Percentiles rank a stretch among this genome's conserved stretches.
Conservation (phyloP, 1,139 yeast species). For the Blastobotrys persicus region DNA sequence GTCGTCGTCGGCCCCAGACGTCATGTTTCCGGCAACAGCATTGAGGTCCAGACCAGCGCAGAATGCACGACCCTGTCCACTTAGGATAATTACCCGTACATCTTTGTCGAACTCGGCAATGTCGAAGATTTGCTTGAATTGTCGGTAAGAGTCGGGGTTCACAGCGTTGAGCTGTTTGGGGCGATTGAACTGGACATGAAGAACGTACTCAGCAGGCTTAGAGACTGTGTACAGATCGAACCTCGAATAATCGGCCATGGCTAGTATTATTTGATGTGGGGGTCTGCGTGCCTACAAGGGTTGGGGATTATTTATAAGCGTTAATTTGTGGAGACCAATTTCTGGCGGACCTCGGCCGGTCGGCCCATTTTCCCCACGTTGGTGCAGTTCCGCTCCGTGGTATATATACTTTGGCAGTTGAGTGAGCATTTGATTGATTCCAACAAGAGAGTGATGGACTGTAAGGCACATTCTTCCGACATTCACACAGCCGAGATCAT, state of each 20-base stretch:
- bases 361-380: background rate
- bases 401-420: background rate
- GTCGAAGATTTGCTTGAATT: slow-evolving; percentile 51
- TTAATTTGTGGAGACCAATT: background rate
- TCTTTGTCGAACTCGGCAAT: slow-evolving; percentile 46
- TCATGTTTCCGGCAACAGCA: slow-evolving; percentile 19
- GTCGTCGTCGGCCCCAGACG: slow-evolving; percentile 10
- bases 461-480: slow-evolving; percentile 18
- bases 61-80: slow-evolving; percentile 58
- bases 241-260: slow-evolving; percentile 21
- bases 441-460: slow-evolving; percentile 8
- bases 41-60: slow-evolving; percentile 64
- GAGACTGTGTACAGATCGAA: slow-evolving; percentile 25
- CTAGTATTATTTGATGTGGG: background rate
- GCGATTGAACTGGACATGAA: slow-evolving; percentile 62
- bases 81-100: slow-evolving; percentile 56
- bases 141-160: slow-evolving; percentile 52
- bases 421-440: no score
- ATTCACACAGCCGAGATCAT: slow-evolving; percentile 23
- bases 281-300: background rate
- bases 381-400: no score
- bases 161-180: slow-evolving; percentile 63
- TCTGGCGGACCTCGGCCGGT: slow-evolving; percentile 6
- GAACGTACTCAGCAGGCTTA: slow-evolving; percentile 44
- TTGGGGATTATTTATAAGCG: background rate